These are phyloP conservation scores for Curvularia eragrostidis DNA, from an alignment of 2,329 filamentous ascomycete genomes.

Conservation along the genomic window DNA sequence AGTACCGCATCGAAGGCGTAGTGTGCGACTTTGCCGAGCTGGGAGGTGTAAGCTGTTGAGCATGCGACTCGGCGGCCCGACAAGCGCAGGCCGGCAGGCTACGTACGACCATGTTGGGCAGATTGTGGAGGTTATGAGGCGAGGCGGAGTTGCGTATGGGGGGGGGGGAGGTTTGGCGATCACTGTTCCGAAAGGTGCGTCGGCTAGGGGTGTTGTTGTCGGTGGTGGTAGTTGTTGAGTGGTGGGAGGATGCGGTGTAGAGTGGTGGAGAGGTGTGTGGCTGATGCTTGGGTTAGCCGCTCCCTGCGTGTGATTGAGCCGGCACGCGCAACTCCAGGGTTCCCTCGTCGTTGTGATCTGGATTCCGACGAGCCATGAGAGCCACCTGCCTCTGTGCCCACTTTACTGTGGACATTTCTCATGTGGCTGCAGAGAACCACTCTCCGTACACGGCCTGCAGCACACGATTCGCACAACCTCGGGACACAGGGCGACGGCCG, in stretches of 20 bases:
- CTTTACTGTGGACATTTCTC: neutral
- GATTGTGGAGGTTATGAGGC: slow-evolving; percentile 10
- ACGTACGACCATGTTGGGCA: slow-evolving; percentile 49
- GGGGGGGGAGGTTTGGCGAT: slow-evolving; percentile 15
- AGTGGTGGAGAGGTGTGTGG: slow-evolving; percentile 26
- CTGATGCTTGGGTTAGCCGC: slow-evolving; percentile 32
- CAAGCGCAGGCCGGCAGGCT: slow-evolving; percentile 19
- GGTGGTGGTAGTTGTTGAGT: slow-evolving; percentile 15
- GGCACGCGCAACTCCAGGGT: slow-evolving; percentile 16
- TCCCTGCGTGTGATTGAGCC: slow-evolving; percentile 30
- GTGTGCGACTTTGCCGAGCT: slow-evolving; percentile 92
- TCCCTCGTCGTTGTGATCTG: slow-evolving; percentile 5
- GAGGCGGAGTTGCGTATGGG: slow-evolving; percentile 9
- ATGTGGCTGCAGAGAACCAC: neutral
- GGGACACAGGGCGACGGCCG: neutral
- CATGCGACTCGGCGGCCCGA: slow-evolving; percentile 28
- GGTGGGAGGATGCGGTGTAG: slow-evolving; percentile 28
- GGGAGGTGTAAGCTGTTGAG: slow-evolving; percentile 64
- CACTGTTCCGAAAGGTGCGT: slow-evolving; percentile 1
- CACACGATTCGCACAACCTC: neutral
- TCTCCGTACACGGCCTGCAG: neutral
- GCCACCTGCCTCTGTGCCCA: neutral
- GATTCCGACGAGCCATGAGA: neutral
- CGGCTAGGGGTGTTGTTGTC: slow-evolving; percentile 16
- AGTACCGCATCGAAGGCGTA: slow-evolving; percentile 97